These are phyloP conservation scores for Phoma herbarum DNA, from an alignment of 2,329 filamentous ascomycete species.

Conservation along the genomic window DNA sequence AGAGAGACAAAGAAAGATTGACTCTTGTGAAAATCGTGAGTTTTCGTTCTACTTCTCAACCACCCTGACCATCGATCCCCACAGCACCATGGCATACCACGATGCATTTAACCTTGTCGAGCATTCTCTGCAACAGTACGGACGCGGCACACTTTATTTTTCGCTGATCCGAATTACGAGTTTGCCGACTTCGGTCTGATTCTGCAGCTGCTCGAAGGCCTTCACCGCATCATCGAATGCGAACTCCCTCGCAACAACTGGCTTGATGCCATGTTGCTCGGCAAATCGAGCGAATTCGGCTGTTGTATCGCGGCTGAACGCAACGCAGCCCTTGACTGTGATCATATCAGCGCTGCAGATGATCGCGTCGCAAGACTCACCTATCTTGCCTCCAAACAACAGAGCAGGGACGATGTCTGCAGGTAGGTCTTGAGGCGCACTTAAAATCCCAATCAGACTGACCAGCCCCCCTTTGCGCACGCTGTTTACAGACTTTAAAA, in stretches of 20 bases:
- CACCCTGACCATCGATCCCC: background rate
- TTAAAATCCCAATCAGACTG: conserved; percentile 57
- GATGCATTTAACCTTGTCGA: background rate
- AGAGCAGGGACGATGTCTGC: conserved; percentile 25
- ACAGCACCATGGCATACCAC: background rate
- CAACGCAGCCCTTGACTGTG: conserved; percentile 32
- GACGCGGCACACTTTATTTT: background rate
- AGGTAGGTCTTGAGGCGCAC: conserved; percentile 16
- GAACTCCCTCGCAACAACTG: conserved; percentile 31
- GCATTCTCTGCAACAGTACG: background rate
- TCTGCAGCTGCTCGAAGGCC: conserved; percentile 32
- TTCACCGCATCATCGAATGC: conserved; percentile 26
- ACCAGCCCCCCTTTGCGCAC: conserved; percentile 58
- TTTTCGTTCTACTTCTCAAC: background rate
- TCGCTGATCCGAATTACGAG: conserved; percentile 22
- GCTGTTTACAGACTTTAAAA: conserved; percentile 57
- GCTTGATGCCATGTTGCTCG: conserved; percentile 31
- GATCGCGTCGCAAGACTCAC: conserved; percentile 11
- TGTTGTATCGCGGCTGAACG: conserved; percentile 28
- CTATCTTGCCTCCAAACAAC: conserved; percentile 30
- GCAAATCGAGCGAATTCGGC: conserved; percentile 31
- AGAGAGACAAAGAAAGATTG: background rate
- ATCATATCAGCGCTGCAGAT: background rate
- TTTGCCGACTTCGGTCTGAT: conserved; percentile 34
- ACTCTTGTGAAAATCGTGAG: background rate